Conservation (phyloP, 108 stramenopile genomes). For the Discostella pseudostelligera region DNA sequence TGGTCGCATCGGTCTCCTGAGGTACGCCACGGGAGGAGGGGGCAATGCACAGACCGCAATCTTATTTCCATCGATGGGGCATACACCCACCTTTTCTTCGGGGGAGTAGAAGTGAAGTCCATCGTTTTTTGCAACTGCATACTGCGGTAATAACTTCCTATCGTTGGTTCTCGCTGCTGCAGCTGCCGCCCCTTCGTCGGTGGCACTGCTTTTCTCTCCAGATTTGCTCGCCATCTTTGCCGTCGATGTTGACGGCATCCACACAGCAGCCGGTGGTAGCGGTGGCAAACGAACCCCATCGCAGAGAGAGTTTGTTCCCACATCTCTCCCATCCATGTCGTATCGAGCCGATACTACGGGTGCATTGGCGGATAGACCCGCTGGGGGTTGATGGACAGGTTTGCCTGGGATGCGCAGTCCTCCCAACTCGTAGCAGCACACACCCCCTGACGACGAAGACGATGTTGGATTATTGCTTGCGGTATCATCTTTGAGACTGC, state of each 20-base stretch:
- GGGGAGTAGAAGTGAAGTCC: conserved; percentile 77
- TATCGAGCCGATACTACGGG: conserved; percentile 62
- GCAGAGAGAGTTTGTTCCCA: conserved; percentile 51
- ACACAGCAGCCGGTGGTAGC: conserved; percentile 1
- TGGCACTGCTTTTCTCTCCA: no score
- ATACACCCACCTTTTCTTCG: conserved; percentile 70
- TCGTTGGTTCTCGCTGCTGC: neutral
- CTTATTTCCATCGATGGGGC: conserved; percentile 82
- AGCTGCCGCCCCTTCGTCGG: conserved; percentile 1
- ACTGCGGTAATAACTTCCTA: conserved; percentile 29
- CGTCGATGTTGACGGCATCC: neutral
- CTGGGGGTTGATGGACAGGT: conserved; percentile 29
- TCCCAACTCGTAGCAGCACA: conserved; percentile 81
- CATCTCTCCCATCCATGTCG: conserved; percentile 78
- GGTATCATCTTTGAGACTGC: neutral
- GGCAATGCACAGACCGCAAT: conserved; percentile 65
- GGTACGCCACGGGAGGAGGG: conserved; percentile 46
- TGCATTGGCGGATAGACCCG: conserved; percentile 24
- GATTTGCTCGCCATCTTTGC: neutral
- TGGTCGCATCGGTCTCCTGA: conserved; percentile 22
- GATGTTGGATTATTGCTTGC: conserved; percentile 6
- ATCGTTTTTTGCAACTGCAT: conserved; percentile 63
- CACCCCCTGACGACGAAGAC: conserved; percentile 46
- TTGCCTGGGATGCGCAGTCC: conserved; percentile 46
- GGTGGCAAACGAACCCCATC: conserved; percentile 49